Conservation (phyloP, 73 alveolate genomes). For the Stentor coeruleus region DNA sequence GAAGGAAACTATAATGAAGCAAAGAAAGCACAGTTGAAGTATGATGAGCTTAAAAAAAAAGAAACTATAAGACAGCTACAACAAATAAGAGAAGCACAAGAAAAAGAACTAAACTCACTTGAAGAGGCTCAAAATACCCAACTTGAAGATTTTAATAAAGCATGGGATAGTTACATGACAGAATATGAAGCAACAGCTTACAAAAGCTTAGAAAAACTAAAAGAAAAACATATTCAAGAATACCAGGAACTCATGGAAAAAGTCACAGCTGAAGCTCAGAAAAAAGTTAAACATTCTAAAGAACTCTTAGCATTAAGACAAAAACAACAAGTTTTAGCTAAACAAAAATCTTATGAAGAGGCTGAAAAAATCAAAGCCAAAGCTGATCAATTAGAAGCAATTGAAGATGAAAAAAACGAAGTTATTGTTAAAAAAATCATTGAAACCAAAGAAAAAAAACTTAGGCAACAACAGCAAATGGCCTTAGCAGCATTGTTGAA, state of each 20-base stretch:
- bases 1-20: slow-evolving; percentile 69
- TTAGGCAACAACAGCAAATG: slow-evolving; percentile 49
- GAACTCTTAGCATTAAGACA: slow-evolving; percentile 54
- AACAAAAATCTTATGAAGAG: slow-evolving; percentile 49
- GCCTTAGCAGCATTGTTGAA: slow-evolving; percentile 61
- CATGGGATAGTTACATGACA: slow-evolving; percentile 77
- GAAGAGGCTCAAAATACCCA: slow-evolving; percentile 54
- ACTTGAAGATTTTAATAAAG: slow-evolving; percentile 51
- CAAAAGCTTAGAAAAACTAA: slow-evolving; percentile 55
- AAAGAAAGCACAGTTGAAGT: slow-evolving; percentile 51
- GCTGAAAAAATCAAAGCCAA: slow-evolving; percentile 54
- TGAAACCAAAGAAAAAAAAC: slow-evolving; percentile 45
- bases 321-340: slow-evolving; percentile 46
- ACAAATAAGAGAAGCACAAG: slow-evolving; percentile 49
- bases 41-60: slow-evolving; percentile 45
- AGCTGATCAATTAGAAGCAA: slow-evolving; percentile 53
- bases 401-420: slow-evolving; percentile 52
- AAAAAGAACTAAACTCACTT: slow-evolving; percentile 46
- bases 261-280: slow-evolving; percentile 39
- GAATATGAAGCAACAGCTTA: slow-evolving; percentile 80
- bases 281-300: slow-evolving; percentile 56
- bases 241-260: slow-evolving; percentile 42
- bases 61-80: slow-evolving; percentile 47
- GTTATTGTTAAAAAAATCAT: slow-evolving; percentile 38
- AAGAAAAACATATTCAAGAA: slow-evolving; percentile 55